Conservation (phyloP, 345 rosid species). For the Camelina neglecta region DNA sequence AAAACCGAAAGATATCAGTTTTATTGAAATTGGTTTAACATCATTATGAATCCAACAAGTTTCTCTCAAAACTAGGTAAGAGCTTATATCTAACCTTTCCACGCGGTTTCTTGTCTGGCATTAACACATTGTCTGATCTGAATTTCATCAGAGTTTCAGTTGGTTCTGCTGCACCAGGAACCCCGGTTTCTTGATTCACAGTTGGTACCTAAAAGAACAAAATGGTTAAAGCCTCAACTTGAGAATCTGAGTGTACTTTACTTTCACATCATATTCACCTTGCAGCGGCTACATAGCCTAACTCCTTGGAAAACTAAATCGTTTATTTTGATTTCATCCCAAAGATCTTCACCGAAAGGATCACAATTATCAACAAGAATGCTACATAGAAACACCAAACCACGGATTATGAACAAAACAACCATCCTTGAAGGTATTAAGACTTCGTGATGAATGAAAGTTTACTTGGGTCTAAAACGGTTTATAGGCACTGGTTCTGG, state of each 20-base stretch:
- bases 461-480: constrained; percentile 92
- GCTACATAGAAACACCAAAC: constrained; percentile 46
- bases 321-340: constrained; percentile 70
- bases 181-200: constrained; percentile 78
- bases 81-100: constrained; percentile 61
- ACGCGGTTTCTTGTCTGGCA: constrained; percentile 62
- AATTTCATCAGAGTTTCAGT: constrained; percentile 65
- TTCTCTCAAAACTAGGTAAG: constrained; percentile 5
- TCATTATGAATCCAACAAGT: constrained; percentile 1
- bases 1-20: constrained; percentile 4
- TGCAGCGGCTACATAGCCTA: constrained; percentile 85
- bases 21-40: not conserved
- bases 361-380: constrained; percentile 70
- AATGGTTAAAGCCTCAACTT: not conserved
- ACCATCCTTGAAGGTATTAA: not conserved
- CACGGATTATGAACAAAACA: not conserved
- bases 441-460: not conserved
- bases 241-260: constrained; percentile 8
- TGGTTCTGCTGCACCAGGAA: constrained; percentile 64
- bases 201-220: constrained; percentile 64
- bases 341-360: constrained; percentile 87
- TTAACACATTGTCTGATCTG: constrained; percentile 72
- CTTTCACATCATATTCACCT: constrained; percentile 53
- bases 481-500: constrained; percentile 83
- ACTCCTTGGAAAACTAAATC: constrained; percentile 64